Evolutionary conservation across 768 basidiomycete species (phyloP), one percentile per base, ranked within the genome.

Genomic region (Hericium rajendrae): DNA sequence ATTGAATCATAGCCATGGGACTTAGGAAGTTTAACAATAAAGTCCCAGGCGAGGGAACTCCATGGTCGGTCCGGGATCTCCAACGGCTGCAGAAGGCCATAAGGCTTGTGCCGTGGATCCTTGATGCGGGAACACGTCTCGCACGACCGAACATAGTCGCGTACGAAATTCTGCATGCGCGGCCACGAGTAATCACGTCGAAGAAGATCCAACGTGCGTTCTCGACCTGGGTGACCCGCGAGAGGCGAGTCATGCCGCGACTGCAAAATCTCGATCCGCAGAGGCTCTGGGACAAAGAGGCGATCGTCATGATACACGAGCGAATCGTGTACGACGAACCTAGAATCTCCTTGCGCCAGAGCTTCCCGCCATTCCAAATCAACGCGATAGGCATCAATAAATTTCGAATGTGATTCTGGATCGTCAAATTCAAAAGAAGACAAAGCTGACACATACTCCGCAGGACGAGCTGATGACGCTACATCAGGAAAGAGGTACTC

Each of bases 121-220:
- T 74, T 74, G 55, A 59, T 62, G 2, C 65, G 62, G 22, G 57
- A 54, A 58, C 73, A 74, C 2, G 53, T 55, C 8, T 67, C 62
- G 62, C 73, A 73, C 3, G 65, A 56, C 2, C 53, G 12, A 39
- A 74, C 67, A 60, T 75, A 76, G 38, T 57, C 24, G 5, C 62
- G 49, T 26, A 76, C 61, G 52, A 64, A 67, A 10, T 50, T 50
- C 18, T 56, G 50, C 37, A 72, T 59, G 2, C 58, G 53, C 2
- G 68, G 77, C 77, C 76, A 80, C 2, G 66, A 74, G 60, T 72
- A 79, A 43, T 77, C 65, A 4, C 69, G 65, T 0, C 41, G 48
- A 3, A 79, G 59, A 2, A 70, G 56, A 3, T 68, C 60, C 9
- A 65, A 54, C 0, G 77, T 79, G 15, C 64, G 64, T 2, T 57